Evolutionary conservation across 1,139 yeast genomes (phyloP), one percentile per base, ranked within the genome.

Genomic region (Eremothecium gossypii): DNA sequence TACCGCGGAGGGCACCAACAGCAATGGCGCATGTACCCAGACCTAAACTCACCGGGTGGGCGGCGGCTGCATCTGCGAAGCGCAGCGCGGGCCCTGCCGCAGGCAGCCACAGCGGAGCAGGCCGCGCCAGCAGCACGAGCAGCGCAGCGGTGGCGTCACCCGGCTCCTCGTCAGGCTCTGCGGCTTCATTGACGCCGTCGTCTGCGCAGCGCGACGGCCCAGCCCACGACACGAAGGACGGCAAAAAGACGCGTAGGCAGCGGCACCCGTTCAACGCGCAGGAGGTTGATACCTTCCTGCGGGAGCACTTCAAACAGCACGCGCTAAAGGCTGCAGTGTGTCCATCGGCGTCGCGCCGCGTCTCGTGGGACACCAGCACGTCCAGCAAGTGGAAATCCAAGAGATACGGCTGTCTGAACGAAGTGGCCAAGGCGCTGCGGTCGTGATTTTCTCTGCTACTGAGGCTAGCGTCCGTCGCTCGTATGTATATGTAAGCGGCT

Each of bases 11-110:
- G 23, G 23, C 23, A 17, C 5, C 23, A 17, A 17, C 23, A 17
- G 23, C 23, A 17, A 36, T 26, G 39, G 39, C n/a, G 9, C 39
- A 27, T 7, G 33, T 11, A 27, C 11, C 33, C 11, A 45, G 48
- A 36, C 55, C 58, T 20, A 55, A 53, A 41, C 45, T 55, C 38
- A 54, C 59, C 9, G 59, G 60, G 2, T 56, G 62, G 62, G 62
- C 60, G 1, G 61, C 57, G 41, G 61, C 60, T 26, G 61, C 61
- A 9, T 34, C 37, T n/a, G 54, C 61, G 11, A 52, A 49, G 29
- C 20, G 12, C 14, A 29, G 37, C 11, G 13, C 11, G 11, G 31
- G 31, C 13, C 13, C 13, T 29, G 5, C 31, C 5, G 13, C 11
- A 5, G 20, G 35, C 8, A 32, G 20, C 17, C n/a, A 32, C n/a